Evolutionary conservation across 2,329 filamentous ascomycete genomes (phyloP), one percentile per base, ranked within the genome.

Genomic region (Diplocarpon mali): DNA sequence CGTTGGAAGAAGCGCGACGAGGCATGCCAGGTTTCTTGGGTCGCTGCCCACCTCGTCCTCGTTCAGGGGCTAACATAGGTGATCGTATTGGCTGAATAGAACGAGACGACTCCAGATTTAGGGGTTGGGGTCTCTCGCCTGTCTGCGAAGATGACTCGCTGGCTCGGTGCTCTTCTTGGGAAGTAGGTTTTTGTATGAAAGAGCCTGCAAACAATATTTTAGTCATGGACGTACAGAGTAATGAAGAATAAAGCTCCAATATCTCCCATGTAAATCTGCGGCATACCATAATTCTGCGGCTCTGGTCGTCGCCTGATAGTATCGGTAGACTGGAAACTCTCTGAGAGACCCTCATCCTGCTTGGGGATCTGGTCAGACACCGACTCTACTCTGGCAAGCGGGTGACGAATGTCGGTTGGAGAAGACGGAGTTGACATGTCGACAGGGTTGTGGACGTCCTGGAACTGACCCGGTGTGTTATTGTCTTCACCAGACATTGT

Each of bases 1-100:
- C 65, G 45, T 76, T 85, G 17, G 86, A 87, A 1, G 86, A 90
- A 46, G 80, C 72, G 49, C 87, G 80, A 54, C 86, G 81, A 46
- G 75, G 64, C 64, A 90, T 76, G 10, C 75, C 67, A 14, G 87
- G 87, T 62, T 90, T 93, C 51, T 60, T 57, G 51, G 63, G 38
- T 41, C 56, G 49, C 59, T 65, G 51, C 55, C 62, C 50, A 55
- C 60, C 47, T 37, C 61, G 51, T 31, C 56, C 59, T 38, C 60
- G 52, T 34, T 62, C 59, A 20, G 59, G 59, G n/a, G 54, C 60
- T 24, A 62, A 43, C 48, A 60, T 52, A 12, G 60, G 59, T 11
- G 59, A 61, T 47, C 55, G 49, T 28, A 48, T 45, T 13, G 55
- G 53, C 35, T 53, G 50, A 6, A 57, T 45, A 7, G 55, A 54